Evolutionary conservation across 2,329 filamentous ascomycete genomes (phyloP).

Genomic region (Drechslerella coelobrocha): DNA sequence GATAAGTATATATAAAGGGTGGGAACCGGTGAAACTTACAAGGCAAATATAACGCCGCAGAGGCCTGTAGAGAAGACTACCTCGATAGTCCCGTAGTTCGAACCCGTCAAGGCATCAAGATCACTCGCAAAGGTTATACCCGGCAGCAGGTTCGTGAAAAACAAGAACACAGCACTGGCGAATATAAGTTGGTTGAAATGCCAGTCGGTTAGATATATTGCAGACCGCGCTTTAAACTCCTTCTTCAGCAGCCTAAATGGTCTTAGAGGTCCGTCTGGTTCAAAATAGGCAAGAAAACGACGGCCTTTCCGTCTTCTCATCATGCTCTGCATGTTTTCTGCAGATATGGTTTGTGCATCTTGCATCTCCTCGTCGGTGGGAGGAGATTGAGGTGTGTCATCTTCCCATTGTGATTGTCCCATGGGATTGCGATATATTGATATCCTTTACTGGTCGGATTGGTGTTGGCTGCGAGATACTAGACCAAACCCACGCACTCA

Average conservation of each 20-base stretch:
- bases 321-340: neutral
- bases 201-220: slow-evolving; percentile 54
- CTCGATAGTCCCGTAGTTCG: slow-evolving; percentile 71
- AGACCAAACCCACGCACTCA: too few species aligned
- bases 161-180: slow-evolving; percentile 70
- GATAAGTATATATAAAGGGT: neutral
- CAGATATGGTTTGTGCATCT: neutral
- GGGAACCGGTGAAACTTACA: slow-evolving; percentile 60
- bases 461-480: neutral
- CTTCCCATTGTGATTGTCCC: slow-evolving; percentile 40
- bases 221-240: slow-evolving; percentile 49
- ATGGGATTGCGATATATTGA: neutral
- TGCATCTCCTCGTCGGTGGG: slow-evolving; percentile 48
- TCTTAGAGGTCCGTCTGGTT: slow-evolving; percentile 26
- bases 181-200: slow-evolving; percentile 70
- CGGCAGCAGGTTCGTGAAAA: slow-evolving; percentile 71
- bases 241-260: slow-evolving; percentile 54
- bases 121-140: slow-evolving; percentile 73
- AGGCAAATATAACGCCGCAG: slow-evolving; percentile 68
- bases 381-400: slow-evolving; percentile 26
- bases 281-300: slow-evolving; percentile 33
- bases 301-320: neutral
- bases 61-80: slow-evolving; percentile 72
- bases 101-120: slow-evolving; percentile 68
- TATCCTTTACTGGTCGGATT: too few species aligned